Conservation (phyloP, 345 rosid species). For the Populus ilicifolia region DNA sequence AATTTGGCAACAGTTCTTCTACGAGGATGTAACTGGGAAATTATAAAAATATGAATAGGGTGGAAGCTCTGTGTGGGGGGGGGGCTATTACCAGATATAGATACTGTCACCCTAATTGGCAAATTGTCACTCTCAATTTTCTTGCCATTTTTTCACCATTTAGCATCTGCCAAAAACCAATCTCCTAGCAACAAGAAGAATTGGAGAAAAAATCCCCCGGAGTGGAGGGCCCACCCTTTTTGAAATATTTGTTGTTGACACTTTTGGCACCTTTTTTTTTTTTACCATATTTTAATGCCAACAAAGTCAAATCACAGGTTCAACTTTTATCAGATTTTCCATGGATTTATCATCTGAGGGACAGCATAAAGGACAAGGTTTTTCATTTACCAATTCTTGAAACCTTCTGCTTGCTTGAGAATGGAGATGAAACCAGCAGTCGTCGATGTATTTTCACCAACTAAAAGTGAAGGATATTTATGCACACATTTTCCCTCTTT, state of each 20-base stretch:
- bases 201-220: too few species aligned
- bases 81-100: too few species aligned
- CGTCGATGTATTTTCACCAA: background rate
- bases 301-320: background rate
- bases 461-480: background rate
- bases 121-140: too few species aligned
- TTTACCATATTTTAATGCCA: background rate
- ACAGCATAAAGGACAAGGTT: background rate
- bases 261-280: too few species aligned
- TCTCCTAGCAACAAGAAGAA: too few species aligned
- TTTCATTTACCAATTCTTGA: background rate
- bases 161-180: too few species aligned
- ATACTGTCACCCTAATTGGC: too few species aligned
- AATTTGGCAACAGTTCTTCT: background rate
- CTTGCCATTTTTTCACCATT: too few species aligned
- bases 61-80: too few species aligned
- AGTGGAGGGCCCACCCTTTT: too few species aligned
- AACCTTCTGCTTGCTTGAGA: background rate
- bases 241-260: too few species aligned
- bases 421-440: background rate
- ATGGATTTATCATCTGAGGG: background rate
- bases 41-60: too few species aligned
- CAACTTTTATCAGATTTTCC: background rate
- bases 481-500: background rate
- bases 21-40: background rate